Base-by-base conservation (phyloP, 306 rosid genomes). In the Begonia fuchsioides region DNA sequence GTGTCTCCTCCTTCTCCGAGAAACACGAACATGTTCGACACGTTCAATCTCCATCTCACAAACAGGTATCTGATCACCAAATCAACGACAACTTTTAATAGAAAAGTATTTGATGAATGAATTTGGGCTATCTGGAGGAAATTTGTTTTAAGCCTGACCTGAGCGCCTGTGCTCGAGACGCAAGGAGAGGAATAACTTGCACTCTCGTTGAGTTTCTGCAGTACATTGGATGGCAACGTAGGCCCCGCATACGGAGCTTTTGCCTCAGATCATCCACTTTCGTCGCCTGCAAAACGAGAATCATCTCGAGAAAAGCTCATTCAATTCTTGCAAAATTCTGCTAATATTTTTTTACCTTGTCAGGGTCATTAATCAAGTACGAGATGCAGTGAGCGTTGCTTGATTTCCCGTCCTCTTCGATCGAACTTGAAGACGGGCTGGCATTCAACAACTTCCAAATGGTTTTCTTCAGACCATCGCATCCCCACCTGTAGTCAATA, bases 1-100 rank as follows among this genome's bases (percentile, higher is more conserved):
- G 81, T 79, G 76, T 86, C 96, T 39, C 96, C 93, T 13, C 71
- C 73, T 71, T 86, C 86, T 43, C 96, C 96, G 2, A 82, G 76
- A 47, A 86, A 55, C 17, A 86, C 90, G 55, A 69, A 79, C 96
- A 86, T 86, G 72, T 79, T 86, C 16, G 86, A 77, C n/a, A 86
- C 78, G 20, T 74, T 81, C 54, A 82, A 48, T 61, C 83, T 72
- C 96, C 96, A 86, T 7, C 96, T 86, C 18, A 86, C 96, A 52
- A 86, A 86, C 17, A 86, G 75, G 58, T 86, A 86, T 79, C 96
- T 86, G n/a, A 45, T 11, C 44, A 61, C 41, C 51, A 56, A 16
- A 47, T 15, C 16, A 26, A 26, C 13, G 17, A 13, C 12, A 55
- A 2, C 39, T 39, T 20, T 20, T 20, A 2, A 20, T 20, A 3